Evolutionary conservation across 148 eudicot species (phyloP).

Genomic region (Spergularia bocconei): DNA sequence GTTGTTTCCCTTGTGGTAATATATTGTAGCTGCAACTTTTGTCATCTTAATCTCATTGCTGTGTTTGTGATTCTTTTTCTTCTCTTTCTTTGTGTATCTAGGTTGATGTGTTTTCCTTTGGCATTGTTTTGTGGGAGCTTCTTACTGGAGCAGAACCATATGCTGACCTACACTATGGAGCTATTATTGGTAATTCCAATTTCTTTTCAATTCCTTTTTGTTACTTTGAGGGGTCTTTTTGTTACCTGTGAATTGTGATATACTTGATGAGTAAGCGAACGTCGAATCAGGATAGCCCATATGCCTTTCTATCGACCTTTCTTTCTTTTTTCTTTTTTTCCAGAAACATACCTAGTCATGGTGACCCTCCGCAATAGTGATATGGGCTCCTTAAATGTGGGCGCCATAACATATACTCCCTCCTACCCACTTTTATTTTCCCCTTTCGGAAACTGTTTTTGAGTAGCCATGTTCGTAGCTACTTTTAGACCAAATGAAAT

Average conservation of each 20-base stretch:
- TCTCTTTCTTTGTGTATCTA: constrained; percentile 18
- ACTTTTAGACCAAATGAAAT: no score
- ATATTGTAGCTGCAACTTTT: background rate
- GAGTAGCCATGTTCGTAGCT: no score
- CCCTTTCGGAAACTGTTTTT: no score
- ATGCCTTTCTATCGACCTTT: background rate
- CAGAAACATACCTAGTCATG: background rate
- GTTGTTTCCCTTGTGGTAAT: background rate
- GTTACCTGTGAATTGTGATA: background rate
- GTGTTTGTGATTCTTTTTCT: background rate
- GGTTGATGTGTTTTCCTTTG: constrained; percentile 97
- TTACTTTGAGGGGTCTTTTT: background rate
- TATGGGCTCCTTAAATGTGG: no score
- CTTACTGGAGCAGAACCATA: constrained; percentile 94
- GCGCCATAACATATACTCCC: no score
- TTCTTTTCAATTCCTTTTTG: background rate
- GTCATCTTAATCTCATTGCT: background rate
- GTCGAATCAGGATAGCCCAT: background rate
- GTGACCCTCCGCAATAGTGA: no score
- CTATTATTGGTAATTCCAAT: constrained; percentile 63
- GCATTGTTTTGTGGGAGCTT: constrained; percentile 97
- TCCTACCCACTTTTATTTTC: no score
- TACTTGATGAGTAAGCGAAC: background rate
- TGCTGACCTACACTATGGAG: constrained; percentile 86
- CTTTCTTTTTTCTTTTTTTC: background rate